phyloP scores from a whole-genome alignment of 352 stramenopile species.

The Pythium scleroteichum region DNA sequence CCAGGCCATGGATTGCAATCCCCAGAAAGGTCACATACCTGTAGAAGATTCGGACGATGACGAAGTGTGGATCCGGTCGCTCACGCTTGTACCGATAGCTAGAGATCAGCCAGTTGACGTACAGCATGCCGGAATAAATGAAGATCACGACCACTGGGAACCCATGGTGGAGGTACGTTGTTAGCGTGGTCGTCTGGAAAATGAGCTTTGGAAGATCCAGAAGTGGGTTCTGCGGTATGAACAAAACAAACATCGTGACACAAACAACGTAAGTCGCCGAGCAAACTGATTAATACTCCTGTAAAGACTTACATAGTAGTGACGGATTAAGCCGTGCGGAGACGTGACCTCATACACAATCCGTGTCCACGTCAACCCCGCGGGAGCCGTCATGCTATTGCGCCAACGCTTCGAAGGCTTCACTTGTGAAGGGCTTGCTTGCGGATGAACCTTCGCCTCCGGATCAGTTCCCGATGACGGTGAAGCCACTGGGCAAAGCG shows the following conservation, averaged over 20 bases:
- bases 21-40: conserved; percentile 4
- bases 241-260: too few relatives aligned
- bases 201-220: conserved; percentile 29
- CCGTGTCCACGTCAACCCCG: neutral
- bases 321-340: neutral
- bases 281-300: too few relatives aligned
- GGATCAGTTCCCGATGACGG: too few relatives aligned
- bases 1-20: too few relatives aligned
- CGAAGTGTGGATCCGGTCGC: conserved; percentile 8
- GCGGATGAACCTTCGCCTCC: too few relatives aligned
- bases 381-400: neutral
- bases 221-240: conserved; percentile 4
- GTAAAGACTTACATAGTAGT: neutral
- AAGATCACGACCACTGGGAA: conserved; percentile 42
- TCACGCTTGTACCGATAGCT: conserved; percentile 38
- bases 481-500: too few relatives aligned
- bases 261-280: neutral
- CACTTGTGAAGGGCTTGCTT: too few relatives aligned
- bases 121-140: conserved; percentile 40
- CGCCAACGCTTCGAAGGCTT: neutral
- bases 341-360: conserved; percentile 1
- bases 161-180: conserved; percentile 31
- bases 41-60: conserved; percentile 22
- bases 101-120: conserved; percentile 47
- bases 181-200: conserved; percentile 25